These are phyloP conservation scores for Seminavis robusta DNA, from an alignment of 108 stramenopile genomes.

Conservation along the genomic window DNA sequence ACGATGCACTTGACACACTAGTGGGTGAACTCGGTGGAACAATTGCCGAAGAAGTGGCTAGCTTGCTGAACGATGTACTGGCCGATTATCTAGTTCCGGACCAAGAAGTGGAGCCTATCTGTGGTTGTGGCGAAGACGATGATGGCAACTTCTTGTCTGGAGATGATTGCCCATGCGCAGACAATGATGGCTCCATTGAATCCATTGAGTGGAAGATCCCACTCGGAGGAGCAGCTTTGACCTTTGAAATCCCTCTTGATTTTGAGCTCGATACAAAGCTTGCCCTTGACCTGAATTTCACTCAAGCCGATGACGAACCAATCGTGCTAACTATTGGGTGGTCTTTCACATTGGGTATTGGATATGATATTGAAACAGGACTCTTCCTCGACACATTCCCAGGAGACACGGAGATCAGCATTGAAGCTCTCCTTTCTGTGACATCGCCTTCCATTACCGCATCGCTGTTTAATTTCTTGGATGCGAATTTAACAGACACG, in stretches of 20 bases:
- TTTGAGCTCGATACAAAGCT: slow-evolving; percentile 15
- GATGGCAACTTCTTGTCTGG: background rate
- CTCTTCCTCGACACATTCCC: slow-evolving; percentile 31
- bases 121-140: slow-evolving; percentile 10
- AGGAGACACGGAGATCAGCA: slow-evolving; percentile 8
- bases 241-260: slow-evolving; percentile 5
- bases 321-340: slow-evolving; percentile 13
- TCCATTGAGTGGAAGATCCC: slow-evolving; percentile 37
- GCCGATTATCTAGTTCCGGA: slow-evolving; percentile 1
- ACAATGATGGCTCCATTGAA: background rate
- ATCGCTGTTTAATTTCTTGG: slow-evolving; percentile 28
- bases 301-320: background rate
- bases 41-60: slow-evolving; percentile 18
- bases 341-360: slow-evolving; percentile 23
- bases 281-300: slow-evolving; percentile 16
- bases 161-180: background rate
- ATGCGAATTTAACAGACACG: slow-evolving; percentile 6
- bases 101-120: background rate
- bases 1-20: slow-evolving; percentile 12
- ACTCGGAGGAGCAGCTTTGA: slow-evolving; percentile 13
- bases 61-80: slow-evolving; percentile 10
- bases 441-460: slow-evolving; percentile 3
- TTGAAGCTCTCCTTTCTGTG: slow-evolving; percentile 10
- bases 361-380: slow-evolving; percentile 23
- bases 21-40: slow-evolving; percentile 5